Evolutionary conservation across 1,284 basidiomycete genomes (phyloP).

Genomic region (Heterobasidion occidentale): DNA sequence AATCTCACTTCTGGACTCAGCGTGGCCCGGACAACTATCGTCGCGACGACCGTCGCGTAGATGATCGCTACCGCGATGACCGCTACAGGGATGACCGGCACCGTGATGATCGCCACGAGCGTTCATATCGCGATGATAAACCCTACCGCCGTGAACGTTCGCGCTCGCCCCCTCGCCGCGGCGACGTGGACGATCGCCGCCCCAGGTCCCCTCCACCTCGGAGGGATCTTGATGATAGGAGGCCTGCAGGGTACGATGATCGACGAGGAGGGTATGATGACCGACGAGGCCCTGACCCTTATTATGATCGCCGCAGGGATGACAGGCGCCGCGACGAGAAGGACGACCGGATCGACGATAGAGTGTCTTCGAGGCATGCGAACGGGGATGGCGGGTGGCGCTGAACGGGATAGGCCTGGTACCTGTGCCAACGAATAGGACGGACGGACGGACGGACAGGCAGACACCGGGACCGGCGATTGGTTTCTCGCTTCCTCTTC

Average conservation of each 20-base stretch:
- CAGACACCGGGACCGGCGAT: conserved; percentile 8
- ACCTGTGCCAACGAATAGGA: conserved; percentile 8
- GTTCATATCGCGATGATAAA: conserved; percentile 20
- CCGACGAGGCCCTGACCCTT: conserved; percentile 66
- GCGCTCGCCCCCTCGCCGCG: conserved; percentile 56
- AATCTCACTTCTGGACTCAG: conserved; percentile 24
- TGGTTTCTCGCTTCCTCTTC: conserved; percentile 16
- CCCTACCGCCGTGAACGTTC: conserved; percentile 63
- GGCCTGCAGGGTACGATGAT: conserved; percentile 82
- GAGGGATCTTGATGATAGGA: conserved; percentile 72
- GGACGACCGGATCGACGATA: conserved; percentile 69
- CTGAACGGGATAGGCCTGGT: conserved; percentile 15
- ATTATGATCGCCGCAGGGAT: conserved; percentile 71
- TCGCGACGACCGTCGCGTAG: conserved; percentile 38
- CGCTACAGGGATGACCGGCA: conserved; percentile 30
- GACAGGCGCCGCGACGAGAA: conserved; percentile 72
- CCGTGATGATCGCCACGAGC: conserved; percentile 41
- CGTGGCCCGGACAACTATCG: conserved; percentile 69
- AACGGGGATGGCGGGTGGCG: conserved; percentile 69
- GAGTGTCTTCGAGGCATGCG: conserved; percentile 46
- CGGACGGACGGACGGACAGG: conserved; percentile 5
- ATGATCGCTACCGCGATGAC: conserved; percentile 42
- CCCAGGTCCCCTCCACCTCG: conserved; percentile 72
- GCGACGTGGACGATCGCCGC: conserved; percentile 54
- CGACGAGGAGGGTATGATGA: conserved; percentile 68